Evolutionary conservation across 192 early-diverging fungal genomes (phyloP).

Genomic region (Spinellus fusiger): DNA sequence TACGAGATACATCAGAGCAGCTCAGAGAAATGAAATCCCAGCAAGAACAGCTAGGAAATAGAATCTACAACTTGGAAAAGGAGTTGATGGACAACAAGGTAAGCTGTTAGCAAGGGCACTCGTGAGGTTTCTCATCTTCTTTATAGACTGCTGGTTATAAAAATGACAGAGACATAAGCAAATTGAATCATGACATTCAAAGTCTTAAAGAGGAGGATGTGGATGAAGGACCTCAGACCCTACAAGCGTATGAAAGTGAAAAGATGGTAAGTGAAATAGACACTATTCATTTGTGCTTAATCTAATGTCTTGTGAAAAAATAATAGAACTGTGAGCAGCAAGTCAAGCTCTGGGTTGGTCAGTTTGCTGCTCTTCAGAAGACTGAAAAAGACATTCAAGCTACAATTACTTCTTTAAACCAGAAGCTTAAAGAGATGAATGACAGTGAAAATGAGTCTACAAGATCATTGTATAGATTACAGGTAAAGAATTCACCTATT

Average conservation of each 20-base stretch:
- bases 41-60: too few species aligned
- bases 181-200: background rate
- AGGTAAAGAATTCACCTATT: background rate
- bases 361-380: background rate
- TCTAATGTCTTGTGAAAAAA: background rate
- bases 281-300: background rate
- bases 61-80: too few species aligned
- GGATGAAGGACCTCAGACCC: background rate
- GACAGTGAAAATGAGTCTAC: background rate
- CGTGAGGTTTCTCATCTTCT: too few species aligned
- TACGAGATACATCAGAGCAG: too few species aligned
- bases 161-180: background rate
- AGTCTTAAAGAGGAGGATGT: background rate
- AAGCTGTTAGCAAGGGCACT: too few species aligned
- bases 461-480: background rate
- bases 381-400: background rate
- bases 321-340: slow-evolving; percentile 5
- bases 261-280: background rate
- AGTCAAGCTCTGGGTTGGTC: background rate
- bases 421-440: background rate
- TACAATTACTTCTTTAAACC: background rate
- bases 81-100: too few species aligned
- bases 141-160: background rate
- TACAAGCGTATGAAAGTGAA: background rate
- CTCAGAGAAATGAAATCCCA: too few species aligned